Evolutionary conservation across 441 rosid species (phyloP).

Genomic region (Populus hybrid): DNA sequence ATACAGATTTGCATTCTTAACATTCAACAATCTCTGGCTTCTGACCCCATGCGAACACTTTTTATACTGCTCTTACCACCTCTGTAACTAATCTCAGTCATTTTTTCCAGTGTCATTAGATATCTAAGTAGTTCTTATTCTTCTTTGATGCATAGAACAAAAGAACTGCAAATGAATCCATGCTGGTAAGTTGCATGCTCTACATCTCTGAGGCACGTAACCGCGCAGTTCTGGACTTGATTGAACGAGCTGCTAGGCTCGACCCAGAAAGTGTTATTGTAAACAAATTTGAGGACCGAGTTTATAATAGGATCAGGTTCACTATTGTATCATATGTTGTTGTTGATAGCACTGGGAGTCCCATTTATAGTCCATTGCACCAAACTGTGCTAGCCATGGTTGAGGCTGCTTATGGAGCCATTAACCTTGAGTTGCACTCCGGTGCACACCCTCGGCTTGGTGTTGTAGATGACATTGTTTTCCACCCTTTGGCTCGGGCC

Average conservation of each 20-base stretch:
- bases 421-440: conserved; percentile 49
- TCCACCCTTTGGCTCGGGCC: conserved; percentile 56
- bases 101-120: no score
- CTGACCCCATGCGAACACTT: no score
- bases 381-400: conserved; percentile 52
- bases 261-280: conserved; percentile 44
- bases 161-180: conserved; percentile 27
- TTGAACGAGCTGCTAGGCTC: conserved; percentile 42
- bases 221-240: conserved; percentile 36
- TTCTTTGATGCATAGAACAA: conserved; percentile 24
- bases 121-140: neutral
- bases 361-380: no score
- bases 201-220: conserved; percentile 55
- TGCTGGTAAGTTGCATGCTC: conserved; percentile 54
- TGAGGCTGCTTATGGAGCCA: conserved; percentile 47
- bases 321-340: conserved; percentile 53
- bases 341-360: conserved; percentile 43
- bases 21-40: no score
- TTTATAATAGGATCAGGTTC: conserved; percentile 51
- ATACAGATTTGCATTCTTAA: no score
- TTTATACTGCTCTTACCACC: no score
- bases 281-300: conserved; percentile 52
- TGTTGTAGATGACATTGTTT: conserved; percentile 53
- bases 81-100: no score
- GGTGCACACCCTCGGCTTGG: conserved; percentile 66